Base-by-base conservation (phyloP, 352 stramenopile species). In the Blastocystis sp. region DNA sequence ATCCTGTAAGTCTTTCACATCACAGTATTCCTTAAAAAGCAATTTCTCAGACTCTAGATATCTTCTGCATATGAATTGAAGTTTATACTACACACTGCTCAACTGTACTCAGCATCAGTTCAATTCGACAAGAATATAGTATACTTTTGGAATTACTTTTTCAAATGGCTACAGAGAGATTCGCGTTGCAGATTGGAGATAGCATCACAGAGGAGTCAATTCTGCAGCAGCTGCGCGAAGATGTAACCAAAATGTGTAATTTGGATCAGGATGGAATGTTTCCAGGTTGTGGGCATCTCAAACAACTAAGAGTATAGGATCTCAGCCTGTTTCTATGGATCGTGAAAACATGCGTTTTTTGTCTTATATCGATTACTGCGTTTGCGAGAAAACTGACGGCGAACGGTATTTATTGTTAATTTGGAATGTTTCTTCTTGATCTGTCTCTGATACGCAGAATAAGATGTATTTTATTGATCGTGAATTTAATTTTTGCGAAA, bases 321-420 rank as follows among this genome's bases (percentile, higher is more conserved):
- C 77, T 29, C 77, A 88, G 29, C 77, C 77, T 11, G 77, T 88
- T 26, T 88, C 77, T 9, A 88, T 88, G 77, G 47, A 79, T 55
- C 37, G 66, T 20, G 66, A 88, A 37, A 88, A 88, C 47, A 56
- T 76, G 54, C 63, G 66, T 15, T 88, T 41, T 41, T n/a, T 88
- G 20, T 79, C 62, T 2, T 39, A 77, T 34, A 39, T 79, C 45
- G 55, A 88, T 13, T 88, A 88, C 18, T 76, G 62, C 18, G 77
- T 88, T 11, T 88, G 77, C 47, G 77, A 88, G 41, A 88, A 88
- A 59, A 79, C 77, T 39, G 77, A 88, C 18, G 77, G 77, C 45
- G 77, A 76, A 11, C 77, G 77, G 37, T 64, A 88, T 41, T 26
- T 88, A 6, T 29, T 88, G 29, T 61, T 88, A 39, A 79, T 88